Evolutionary conservation across 306 rosid genomes (phyloP).

Genomic region (Prunus mume): DNA sequence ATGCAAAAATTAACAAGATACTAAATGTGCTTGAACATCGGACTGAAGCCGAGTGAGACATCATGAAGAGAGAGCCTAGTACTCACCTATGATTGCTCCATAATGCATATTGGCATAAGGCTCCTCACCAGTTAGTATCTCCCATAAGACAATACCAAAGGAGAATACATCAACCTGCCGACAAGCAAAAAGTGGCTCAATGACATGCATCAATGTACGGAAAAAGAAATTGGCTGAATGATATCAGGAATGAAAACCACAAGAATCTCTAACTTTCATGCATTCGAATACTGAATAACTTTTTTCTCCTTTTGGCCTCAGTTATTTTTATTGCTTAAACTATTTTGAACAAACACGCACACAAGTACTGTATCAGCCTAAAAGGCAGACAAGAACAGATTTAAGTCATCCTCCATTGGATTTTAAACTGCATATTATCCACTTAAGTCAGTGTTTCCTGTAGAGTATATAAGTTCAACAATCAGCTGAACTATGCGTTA

Average conservation of each 20-base stretch:
- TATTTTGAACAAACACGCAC: not conserved
- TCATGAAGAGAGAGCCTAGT: conserved; percentile 9
- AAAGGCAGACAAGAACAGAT: not conserved
- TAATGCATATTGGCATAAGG: conserved; percentile 94
- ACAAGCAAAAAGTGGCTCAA: conserved; percentile 15
- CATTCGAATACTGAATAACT: not conserved
- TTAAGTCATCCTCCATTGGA: not conserved
- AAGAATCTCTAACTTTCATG: not conserved
- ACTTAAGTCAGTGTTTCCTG: not conserved
- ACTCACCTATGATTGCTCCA: conserved; percentile 84
- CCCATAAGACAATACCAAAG: conserved; percentile 92
- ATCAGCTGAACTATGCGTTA: not conserved
- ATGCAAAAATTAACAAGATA: not conserved
- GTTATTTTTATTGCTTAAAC: not conserved
- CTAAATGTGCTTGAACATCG: not conserved
- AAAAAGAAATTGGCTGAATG: not conserved
- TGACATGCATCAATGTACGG: not conserved
- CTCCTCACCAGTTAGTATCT: conserved; percentile 87
- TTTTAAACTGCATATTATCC: not conserved
- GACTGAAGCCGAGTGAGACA: not conserved
- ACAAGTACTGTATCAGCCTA: not conserved
- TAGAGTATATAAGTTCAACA: not conserved
- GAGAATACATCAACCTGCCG: conserved; percentile 89
- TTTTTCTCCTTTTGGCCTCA: not conserved
- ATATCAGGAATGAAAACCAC: not conserved